Evolutionary conservation across 805 yeast genomes (phyloP).

Genomic region (Zygosaccharomyces bisporus): DNA sequence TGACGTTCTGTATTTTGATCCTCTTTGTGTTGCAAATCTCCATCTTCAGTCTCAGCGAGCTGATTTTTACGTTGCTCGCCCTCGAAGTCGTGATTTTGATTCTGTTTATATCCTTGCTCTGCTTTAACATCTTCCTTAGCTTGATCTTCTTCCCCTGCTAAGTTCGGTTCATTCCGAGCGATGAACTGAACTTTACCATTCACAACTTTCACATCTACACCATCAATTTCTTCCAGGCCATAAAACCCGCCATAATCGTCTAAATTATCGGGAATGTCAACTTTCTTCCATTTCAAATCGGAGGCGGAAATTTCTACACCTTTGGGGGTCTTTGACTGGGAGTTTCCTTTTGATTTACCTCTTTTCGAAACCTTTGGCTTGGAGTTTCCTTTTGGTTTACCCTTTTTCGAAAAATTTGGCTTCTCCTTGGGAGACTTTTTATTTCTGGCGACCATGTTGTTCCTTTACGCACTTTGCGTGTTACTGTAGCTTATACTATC

Average conservation of each 20-base stretch:
- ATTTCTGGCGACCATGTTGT: constrained; percentile 8
- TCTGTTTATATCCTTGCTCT: constrained; percentile 31
- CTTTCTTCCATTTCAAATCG: constrained; percentile 71
- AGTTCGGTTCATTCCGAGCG: constrained; percentile 37
- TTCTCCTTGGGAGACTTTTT: background rate
- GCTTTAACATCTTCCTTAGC: constrained; percentile 21
- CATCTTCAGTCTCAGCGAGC: background rate
- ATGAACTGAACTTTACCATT: constrained; percentile 64
- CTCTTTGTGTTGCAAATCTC: background rate
- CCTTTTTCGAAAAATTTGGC: background rate
- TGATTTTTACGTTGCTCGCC: too few relatives aligned
- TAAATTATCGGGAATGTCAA: constrained; percentile 74
- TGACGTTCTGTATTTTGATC: too few relatives aligned
- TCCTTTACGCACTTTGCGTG: background rate
- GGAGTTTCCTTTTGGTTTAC: background rate
- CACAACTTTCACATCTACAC: constrained; percentile 75
- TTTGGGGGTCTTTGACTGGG: constrained; percentile 1
- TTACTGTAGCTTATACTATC: background rate
- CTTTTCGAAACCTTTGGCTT: too few relatives aligned
- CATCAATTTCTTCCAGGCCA: constrained; percentile 92
- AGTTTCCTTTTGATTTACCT: background rate
- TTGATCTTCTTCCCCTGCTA: constrained; percentile 17
- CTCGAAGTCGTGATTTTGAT: too few relatives aligned
- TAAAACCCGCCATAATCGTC: constrained; percentile 88
- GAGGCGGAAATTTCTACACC: constrained; percentile 42